Base-by-base conservation (phyloP, 176 grass and related monocot species). In the Typha latifolia region DNA sequence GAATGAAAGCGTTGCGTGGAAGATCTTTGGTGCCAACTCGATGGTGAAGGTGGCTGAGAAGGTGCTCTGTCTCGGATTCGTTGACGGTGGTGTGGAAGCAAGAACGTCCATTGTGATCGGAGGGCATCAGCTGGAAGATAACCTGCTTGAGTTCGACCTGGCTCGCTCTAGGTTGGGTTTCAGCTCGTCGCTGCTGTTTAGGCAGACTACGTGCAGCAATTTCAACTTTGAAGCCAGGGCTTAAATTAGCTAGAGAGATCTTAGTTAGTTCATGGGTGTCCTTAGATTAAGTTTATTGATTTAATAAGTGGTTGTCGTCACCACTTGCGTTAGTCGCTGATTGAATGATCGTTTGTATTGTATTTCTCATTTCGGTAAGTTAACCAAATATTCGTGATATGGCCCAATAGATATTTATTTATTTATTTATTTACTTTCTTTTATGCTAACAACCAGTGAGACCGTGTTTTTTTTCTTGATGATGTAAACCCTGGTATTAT, bases 61-160 rank as follows among this genome's bases (percentile, higher is more conserved):
- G 2, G 78, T 63, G 52, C 82, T 95, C 19, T 95, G 90, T 66
- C 81, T 95, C 20, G 90, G 65, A 27, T 70, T 95, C 32, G 71
- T 95, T 49, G 90, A 95, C 63, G 86, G 80, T 6, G 90, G 86
- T 12, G 11, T 3, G n/a, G 52, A 62, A 5, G 78, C 83, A 2
- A 69, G 43, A 37, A 87, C 90, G 49, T 74, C 90, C 48, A 74
- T 95, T 23, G 80, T 90, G 48, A 79, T 95, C 67, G 86, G 90
- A 1, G 90, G 80, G 3, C 50, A 84, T 67, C 87, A 84, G 75
- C 68, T 90, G 78, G 83, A 90, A 72, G 72, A 95, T 70, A 95
- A 95, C 82, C 82, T 95, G 64, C 80, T 95, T 61, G 74, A 81
- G 63, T 86, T 95, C 69, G 90, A 90, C 64, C 74, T 90, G 68